A percentile compares a stretch with the other conserved stretches of the same genome.
Conservation (phyloP, 139 green algal species). For the Auxenochlorella protothecoides region DNA sequence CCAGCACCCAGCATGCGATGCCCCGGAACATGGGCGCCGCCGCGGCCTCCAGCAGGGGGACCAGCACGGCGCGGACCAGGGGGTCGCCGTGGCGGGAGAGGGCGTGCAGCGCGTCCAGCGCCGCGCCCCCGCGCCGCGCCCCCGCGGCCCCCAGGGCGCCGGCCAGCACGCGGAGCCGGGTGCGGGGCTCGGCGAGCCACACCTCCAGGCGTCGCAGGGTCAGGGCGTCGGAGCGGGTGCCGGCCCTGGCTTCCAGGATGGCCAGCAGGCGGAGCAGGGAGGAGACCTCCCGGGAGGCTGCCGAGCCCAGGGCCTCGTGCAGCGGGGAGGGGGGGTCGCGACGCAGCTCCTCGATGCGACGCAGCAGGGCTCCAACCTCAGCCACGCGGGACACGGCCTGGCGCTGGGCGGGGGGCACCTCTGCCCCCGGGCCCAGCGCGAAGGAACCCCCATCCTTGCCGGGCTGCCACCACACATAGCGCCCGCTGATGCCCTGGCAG, state of each 20-base stretch:
- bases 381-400: slow-evolving; percentile 36
- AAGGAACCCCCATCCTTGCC: slow-evolving; percentile 9
- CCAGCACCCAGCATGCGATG: slow-evolving; percentile 72
- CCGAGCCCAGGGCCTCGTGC: slow-evolving; percentile 13
- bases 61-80: slow-evolving; percentile 37
- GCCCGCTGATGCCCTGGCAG: slow-evolving; percentile 65
- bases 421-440: slow-evolving; percentile 7
- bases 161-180: slow-evolving; percentile 72
- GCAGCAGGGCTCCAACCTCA: slow-evolving; percentile 65
- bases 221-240: slow-evolving; percentile 20
- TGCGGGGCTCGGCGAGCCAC: slow-evolving; percentile 72
- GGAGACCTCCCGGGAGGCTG: slow-evolving; percentile 48
- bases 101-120: slow-evolving; percentile 55
- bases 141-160: slow-evolving; percentile 41
- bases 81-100: slow-evolving; percentile 68
- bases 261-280: slow-evolving; percentile 82
- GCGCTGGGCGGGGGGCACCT: slow-evolving; percentile 20
- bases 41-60: slow-evolving; percentile 47
- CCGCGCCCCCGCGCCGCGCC: slow-evolving; percentile 44
- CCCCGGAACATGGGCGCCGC: slow-evolving; percentile 77
- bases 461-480: slow-evolving; percentile 31
- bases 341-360: slow-evolving; percentile 4
- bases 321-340: slow-evolving; percentile 8
- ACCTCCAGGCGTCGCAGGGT: slow-evolving; percentile 70
- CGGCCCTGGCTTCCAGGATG: slow-evolving; percentile 51